Evolutionary conservation across 495 filamentous ascomycete species (phyloP).

Genomic region (Aspergillus sclerotiicarbonarius): DNA sequence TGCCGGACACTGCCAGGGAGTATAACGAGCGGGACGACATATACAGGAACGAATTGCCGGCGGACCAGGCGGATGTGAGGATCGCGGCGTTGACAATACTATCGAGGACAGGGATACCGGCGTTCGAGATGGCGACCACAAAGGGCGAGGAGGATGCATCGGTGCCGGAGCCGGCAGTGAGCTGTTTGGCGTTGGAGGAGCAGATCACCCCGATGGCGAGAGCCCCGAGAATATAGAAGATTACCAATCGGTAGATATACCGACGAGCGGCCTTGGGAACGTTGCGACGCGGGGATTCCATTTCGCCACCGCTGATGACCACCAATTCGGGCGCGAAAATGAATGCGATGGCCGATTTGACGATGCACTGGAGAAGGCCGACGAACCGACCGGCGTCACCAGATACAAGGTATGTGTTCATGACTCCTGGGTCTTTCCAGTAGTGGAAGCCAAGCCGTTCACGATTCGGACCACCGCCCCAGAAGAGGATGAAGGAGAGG

Average conservation of each 20-base stretch:
- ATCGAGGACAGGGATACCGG: constrained; percentile 63
- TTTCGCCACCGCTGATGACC: constrained; percentile 62
- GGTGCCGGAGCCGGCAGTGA: constrained; percentile 50
- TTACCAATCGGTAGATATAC: constrained; percentile 80
- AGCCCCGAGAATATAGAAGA: constrained; percentile 70
- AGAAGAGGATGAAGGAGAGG: constrained; percentile 67
- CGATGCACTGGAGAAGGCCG: constrained; percentile 41
- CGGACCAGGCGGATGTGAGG: constrained; percentile 66
- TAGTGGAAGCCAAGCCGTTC: constrained; percentile 69
- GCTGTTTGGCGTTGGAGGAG: constrained; percentile 46
- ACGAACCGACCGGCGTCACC: constrained; percentile 44
- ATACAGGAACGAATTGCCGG: constrained; percentile 79
- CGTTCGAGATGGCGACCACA: constrained; percentile 58
- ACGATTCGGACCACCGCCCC: constrained; percentile 63
- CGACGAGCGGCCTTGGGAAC: constrained; percentile 76
- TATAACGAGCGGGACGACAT: constrained; percentile 70
- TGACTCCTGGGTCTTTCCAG: constrained; percentile 69
- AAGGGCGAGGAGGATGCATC: constrained; percentile 56
- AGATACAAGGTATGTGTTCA: constrained; percentile 42
- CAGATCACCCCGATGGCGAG: constrained; percentile 59
- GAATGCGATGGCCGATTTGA: constrained; percentile 54
- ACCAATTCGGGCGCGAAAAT: constrained; percentile 56
- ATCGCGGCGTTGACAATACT: constrained; percentile 78
- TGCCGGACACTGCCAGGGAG: constrained; percentile 51
- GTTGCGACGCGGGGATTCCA: constrained; percentile 70